A percentile compares a stretch with the other conserved stretches of the same genome.
Evolutionary conservation across 1,139 yeast genomes (phyloP).

Genomic region (Blastobotrys ciferrii): DNA sequence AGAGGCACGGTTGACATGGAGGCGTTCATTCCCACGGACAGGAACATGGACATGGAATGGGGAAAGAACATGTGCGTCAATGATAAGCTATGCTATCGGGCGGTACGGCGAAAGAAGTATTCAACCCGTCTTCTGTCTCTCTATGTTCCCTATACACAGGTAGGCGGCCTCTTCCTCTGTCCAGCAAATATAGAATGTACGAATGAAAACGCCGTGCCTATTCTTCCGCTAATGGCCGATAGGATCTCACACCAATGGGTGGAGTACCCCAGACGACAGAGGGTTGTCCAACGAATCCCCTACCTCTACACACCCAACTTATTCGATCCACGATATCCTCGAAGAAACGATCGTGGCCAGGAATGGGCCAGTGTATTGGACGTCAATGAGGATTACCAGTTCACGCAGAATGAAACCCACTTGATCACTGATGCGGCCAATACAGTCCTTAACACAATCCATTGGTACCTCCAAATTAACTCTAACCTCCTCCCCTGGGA

Average conservation of each 20-base stretch:
- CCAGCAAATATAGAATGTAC: conserved; percentile 38
- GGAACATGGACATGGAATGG: conserved; percentile 52
- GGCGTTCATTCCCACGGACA: conserved; percentile 39
- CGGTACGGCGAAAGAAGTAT: conserved; percentile 63
- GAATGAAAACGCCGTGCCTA: conserved; percentile 42
- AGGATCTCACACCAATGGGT: conserved; percentile 41
- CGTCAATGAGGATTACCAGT: conserved; percentile 53
- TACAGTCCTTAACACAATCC: conserved; percentile 22
- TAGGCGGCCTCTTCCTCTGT: conserved; percentile 67
- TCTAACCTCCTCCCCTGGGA: conserved; percentile 25
- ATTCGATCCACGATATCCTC: conserved; percentile 46
- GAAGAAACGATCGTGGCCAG: conserved; percentile 30
- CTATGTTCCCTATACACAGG: conserved; percentile 57
- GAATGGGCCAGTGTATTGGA: conserved; percentile 52
- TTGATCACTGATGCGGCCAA: conserved; percentile 38
- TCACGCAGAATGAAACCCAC: conserved; percentile 41
- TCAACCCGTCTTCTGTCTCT: conserved; percentile 49
- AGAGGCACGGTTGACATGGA: conserved; percentile 53
- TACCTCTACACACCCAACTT: conserved; percentile 53
- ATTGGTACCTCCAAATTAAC: conserved; percentile 16
- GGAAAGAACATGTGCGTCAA: conserved; percentile 49
- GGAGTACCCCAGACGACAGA: conserved; percentile 24
- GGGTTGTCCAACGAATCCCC: conserved; percentile 52
- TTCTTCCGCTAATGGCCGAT: conserved; percentile 62
- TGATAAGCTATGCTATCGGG: conserved; percentile 50